Evolutionary conservation across 352 stramenopile genomes (phyloP).

Genomic region (Globisporangium alternatum): DNA sequence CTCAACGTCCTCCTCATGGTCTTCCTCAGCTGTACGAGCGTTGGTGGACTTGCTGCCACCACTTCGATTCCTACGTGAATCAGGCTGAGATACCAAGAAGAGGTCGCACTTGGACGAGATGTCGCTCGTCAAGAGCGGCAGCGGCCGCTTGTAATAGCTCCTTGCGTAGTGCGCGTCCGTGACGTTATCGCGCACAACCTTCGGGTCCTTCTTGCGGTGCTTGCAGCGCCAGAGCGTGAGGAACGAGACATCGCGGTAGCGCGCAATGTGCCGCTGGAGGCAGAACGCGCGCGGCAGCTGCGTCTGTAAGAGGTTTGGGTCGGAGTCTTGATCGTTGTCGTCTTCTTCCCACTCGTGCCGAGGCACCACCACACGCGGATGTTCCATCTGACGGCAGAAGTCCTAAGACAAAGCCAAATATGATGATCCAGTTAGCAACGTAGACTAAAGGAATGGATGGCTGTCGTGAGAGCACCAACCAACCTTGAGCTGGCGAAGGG

Average conservation of each 20-base stretch:
- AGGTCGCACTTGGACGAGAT: slow-evolving; percentile 21
- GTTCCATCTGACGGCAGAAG: slow-evolving; percentile 40
- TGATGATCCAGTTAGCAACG: not conserved
- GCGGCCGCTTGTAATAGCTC: slow-evolving; percentile 16
- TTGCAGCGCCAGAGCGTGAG: slow-evolving; percentile 38
- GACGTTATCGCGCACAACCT: slow-evolving; percentile 4
- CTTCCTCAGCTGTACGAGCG: slow-evolving; percentile 2
- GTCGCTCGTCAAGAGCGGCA: slow-evolving; percentile 17
- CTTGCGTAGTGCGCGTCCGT: slow-evolving; percentile 7
- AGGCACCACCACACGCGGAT: slow-evolving; percentile 13
- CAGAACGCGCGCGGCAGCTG: slow-evolving; percentile 28
- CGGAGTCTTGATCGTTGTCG: not conserved
- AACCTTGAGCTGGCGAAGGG: slow-evolving; percentile 35
- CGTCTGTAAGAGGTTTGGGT: not conserved
- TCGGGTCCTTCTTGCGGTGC: slow-evolving; percentile 1
- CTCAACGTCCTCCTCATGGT: not conserved
- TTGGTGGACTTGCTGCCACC: not conserved
- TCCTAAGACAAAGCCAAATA: slow-evolving; percentile 16
- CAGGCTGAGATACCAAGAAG: slow-evolving; percentile 11
- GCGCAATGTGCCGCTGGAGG: slow-evolving; percentile 35
- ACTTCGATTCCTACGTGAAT: not conserved
- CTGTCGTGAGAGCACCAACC: not conserved
- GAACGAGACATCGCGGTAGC: slow-evolving; percentile 31
- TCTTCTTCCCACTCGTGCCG: slow-evolving; percentile 9
- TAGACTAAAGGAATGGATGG: not conserved